Base-by-base conservation (phyloP, 306 rosid genomes). In the Senna tora region DNA sequence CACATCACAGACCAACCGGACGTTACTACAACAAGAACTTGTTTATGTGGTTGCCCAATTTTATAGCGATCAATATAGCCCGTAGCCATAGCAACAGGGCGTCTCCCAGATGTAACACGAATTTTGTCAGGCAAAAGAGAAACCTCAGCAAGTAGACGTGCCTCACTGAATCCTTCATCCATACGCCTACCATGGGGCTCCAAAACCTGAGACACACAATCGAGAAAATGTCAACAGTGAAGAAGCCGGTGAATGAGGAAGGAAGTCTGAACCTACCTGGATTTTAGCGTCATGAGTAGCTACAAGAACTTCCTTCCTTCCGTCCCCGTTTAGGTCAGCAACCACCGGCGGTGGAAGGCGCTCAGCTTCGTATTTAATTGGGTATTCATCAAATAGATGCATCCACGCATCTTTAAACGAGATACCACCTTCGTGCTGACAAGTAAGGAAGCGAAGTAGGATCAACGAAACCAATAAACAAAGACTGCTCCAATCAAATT, bases 1-100 rank as follows among this genome's bases (percentile, higher is more conserved):
- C 99, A 95, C 99, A 95, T 88, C 17, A 95, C 92, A 11, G 87
- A 89, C 99, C 99, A 95, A 71, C 93, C 99, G 0, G 97, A 92
- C 5, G 99, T 95, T 47, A 95, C 97, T 15, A 91, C 99, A 7
- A 95, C 97, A 69, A 91, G 82, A 79, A 95, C 99, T 78, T 86
- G 96, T 69, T 90, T 89, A 63, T 79, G 87, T 0, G 83, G 88
- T 73, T 79, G 92, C 30, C 93, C 99, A 0, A 81, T 83, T 81
- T 76, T 88, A 69, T 82, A 56, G 34, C 93, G 87, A 36, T 95
- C 96, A 19, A 95, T 90, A 61, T 81, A 75, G 15, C 99, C 99
- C 0, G 99, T 75, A 3, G 96, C 96, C 99, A 95, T 95, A 0
- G 99, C 97, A 64, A 95, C 99, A 0, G 99, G 85, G 4, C 93